Evolutionary conservation across 352 stramenopile genomes (phyloP), one percentile per base, ranked within the genome.

Genomic region (Stephanocyclus meneghinianus): DNA sequence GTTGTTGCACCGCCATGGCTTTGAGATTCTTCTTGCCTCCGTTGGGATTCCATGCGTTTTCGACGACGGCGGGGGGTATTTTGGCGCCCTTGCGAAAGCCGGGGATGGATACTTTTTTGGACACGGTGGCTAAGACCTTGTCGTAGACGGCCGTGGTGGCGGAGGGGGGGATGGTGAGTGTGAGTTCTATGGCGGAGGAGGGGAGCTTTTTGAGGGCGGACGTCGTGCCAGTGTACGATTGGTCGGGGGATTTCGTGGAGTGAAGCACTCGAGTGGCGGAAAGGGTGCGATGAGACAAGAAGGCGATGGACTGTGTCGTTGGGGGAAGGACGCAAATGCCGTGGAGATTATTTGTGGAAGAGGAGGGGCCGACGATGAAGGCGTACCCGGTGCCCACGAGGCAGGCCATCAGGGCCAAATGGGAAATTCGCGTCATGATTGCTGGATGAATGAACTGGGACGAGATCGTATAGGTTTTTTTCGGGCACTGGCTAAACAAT

Each of bases 51-150:
- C 91, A 88, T 47, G 76, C 76, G 56, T 91, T 84, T 77, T 93
- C 89, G 40, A 93, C 71, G 13, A 93, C 84, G 26, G 82, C 56
- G 0, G 85, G 76, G 18, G 89, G 89, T 60, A 93, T 93, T 57
- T 85, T 90, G 50, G 80, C 71, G 40, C 89, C 89, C 71, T 93
- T 93, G 11, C 89, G 87, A 74, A 93, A 93, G 47, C 89, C 89
- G 37, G 89, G 87, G 69, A 93, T 90, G 16, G 74, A 67, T 8
- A 93, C 76, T 15, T 76, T 87, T 62, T 89, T 91, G 30, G 83
- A 83, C 7, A 91, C 63, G 66, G 91, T 87, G 26, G 68, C 65
- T 16, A 87, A 76, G 8, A 82, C 84, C 66, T 90, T 91, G 53
- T 91, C 89, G 68, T 91, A 93, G 16, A 87, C 87, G 21, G 85